Evolutionary conservation across 441 rosid genomes (phyloP).

Genomic region (Aquilaria agallochum): DNA sequence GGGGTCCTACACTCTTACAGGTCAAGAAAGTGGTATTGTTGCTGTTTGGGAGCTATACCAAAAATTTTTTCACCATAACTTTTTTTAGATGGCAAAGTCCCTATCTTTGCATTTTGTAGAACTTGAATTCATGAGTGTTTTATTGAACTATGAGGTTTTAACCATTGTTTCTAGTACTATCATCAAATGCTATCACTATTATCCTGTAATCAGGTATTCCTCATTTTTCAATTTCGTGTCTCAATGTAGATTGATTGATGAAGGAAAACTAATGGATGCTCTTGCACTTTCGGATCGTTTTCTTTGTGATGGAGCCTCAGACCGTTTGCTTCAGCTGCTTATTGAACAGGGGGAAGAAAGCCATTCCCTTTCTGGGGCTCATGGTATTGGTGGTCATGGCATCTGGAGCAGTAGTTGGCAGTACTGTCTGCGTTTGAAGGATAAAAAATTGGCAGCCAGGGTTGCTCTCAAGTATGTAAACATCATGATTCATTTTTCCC

Average conservation of each 20-base stretch:
- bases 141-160: no score
- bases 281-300: slow-evolving; percentile 99
- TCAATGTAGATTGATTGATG: slow-evolving; percentile 65
- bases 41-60: no score
- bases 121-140: no score
- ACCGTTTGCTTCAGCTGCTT: slow-evolving; percentile 80
- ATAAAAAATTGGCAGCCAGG: slow-evolving; percentile 84
- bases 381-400: slow-evolving; percentile 55
- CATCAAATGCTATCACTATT: slow-evolving; percentile 8
- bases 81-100: no score
- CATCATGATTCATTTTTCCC: slow-evolving; percentile 6
- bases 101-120: no score
- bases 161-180: background rate
- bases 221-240: slow-evolving; percentile 8
- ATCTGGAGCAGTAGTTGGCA: slow-evolving; percentile 94
- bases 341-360: slow-evolving; percentile 76
- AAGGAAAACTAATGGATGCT: slow-evolving; percentile 95
- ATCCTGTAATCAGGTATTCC: background rate
- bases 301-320: slow-evolving; percentile 90
- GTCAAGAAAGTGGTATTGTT: no score
- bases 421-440: slow-evolving; percentile 95
- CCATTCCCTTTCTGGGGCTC: slow-evolving; percentile 46
- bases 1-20: no score
- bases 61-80: no score
- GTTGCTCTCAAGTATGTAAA: slow-evolving; percentile 85